phyloP scores from a whole-genome alignment of 192 early-diverging fungal genomes.

The Backusella australiensis region DNA sequence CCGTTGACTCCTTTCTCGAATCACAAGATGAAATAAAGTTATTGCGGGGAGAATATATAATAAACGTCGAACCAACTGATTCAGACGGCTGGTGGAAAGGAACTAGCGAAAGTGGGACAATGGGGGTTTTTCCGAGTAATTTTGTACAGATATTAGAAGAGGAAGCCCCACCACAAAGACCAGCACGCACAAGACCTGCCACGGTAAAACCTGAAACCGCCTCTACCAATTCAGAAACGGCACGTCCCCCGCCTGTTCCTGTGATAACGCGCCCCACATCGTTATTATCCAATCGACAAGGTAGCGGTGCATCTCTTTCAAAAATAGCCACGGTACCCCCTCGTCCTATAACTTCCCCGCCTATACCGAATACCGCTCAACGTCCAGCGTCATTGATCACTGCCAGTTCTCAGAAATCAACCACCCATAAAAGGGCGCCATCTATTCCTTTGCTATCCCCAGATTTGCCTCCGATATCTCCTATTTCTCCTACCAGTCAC shows the following conservation, averaged over 20 bases:
- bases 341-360: not conserved
- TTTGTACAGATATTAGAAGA: conserved; percentile 40
- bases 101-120: conserved; percentile 43
- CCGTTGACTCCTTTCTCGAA: not conserved
- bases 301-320: not conserved
- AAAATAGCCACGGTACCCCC: not conserved
- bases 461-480: conserved; percentile 11
- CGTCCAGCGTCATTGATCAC: not conserved
- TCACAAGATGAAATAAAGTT: conserved; percentile 48
- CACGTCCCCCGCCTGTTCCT: conserved; percentile 28
- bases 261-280: conserved; percentile 31
- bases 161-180: conserved; percentile 23
- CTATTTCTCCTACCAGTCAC: not conserved
- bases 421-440: conserved; percentile 6
- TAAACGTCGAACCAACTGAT: conserved; percentile 42
- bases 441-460: conserved; percentile 33
- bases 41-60: conserved; percentile 39
- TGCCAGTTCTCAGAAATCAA: not conserved
- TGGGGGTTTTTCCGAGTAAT: conserved; percentile 51
- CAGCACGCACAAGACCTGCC: conserved; percentile 24
- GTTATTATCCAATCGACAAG: not conserved
- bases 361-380: not conserved
- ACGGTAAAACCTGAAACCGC: conserved; percentile 19
- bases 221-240: not conserved
- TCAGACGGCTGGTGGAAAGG: conserved; percentile 58